phyloP scores from a whole-genome alignment of 306 rosid genomes.

The Trifolium repens region DNA sequence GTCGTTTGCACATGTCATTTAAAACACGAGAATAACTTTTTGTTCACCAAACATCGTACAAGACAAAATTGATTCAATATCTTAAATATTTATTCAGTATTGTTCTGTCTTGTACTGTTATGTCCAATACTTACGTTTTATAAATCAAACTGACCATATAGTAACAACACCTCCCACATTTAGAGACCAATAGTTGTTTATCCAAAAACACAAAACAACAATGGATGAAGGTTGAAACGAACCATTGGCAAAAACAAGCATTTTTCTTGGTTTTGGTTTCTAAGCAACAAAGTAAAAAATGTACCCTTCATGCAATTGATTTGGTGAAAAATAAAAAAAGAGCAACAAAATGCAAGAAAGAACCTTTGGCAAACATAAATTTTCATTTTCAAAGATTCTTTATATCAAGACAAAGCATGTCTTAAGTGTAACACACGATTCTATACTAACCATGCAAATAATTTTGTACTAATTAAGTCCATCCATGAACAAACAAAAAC shows the following conservation, averaged over 20 bases:
- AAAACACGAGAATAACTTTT: too few relatives aligned
- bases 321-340: background rate
- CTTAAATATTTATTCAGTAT: too few relatives aligned
- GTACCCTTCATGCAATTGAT: background rate
- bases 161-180: background rate
- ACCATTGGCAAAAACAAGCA: conserved; percentile 18
- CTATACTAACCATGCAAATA: conserved; percentile 4
- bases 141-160: background rate
- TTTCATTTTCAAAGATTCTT: conserved; percentile 42
- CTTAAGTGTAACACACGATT: conserved; percentile 38
- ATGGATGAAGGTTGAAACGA: conserved; percentile 22
- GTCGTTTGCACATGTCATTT: too few relatives aligned
- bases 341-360: conserved; percentile 28
- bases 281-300: conserved; percentile 7
- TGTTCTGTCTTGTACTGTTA: too few relatives aligned
- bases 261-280: conserved; percentile 12
- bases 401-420: background rate
- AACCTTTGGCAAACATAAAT: conserved; percentile 33
- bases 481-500: conserved; percentile 41
- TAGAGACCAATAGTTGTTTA: background rate
- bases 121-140: too few relatives aligned
- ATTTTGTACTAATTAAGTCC: background rate
- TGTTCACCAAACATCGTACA: too few relatives aligned
- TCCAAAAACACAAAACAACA: background rate
- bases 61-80: too few relatives aligned